Conservation (phyloP, 768 basidiomycete species). For the Amanita jacksonii region DNA sequence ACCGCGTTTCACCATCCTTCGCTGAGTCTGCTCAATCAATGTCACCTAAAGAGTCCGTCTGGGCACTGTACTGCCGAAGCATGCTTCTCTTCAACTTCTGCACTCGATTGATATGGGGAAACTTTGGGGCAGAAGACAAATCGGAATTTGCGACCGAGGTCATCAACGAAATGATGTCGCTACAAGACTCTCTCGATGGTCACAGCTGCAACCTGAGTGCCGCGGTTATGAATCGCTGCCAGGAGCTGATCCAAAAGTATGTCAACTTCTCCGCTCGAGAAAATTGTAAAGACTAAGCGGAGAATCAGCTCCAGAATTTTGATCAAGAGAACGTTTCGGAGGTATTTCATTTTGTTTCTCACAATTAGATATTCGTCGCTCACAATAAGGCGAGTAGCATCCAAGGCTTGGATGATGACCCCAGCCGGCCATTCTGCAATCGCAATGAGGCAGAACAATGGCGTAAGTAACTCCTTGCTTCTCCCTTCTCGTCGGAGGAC, state of each 20-base stretch:
- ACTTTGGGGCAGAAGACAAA: slow-evolving; percentile 38
- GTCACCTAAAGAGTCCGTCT: slow-evolving; percentile 68
- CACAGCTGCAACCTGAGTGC: slow-evolving; percentile 69
- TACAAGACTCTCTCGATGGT: slow-evolving; percentile 57
- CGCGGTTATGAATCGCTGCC: slow-evolving; percentile 51
- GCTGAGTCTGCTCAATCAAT: slow-evolving; percentile 28
- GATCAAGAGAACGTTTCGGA: background rate
- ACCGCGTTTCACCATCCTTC: slow-evolving; percentile 34
- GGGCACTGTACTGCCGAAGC: slow-evolving; percentile 75
- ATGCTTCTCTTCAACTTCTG: slow-evolving; percentile 78
- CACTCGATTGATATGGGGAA: slow-evolving; percentile 36
- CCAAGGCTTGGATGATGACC: slow-evolving; percentile 2
- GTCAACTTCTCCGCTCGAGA: slow-evolving; percentile 43
- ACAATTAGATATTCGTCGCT: background rate
- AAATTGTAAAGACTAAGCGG: slow-evolving; percentile 34
- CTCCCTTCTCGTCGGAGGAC: background rate
- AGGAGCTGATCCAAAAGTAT: slow-evolving; percentile 70
- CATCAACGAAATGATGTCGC: slow-evolving; percentile 54
- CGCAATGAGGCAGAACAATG: slow-evolving; percentile 69
- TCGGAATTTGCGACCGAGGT: slow-evolving; percentile 51
- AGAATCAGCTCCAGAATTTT: slow-evolving; percentile 30
- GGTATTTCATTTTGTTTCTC: background rate
- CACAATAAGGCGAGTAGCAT: background rate
- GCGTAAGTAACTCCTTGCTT: slow-evolving; percentile 39
- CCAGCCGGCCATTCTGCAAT: slow-evolving; percentile 32